phyloP scores from a whole-genome alignment of 2,329 filamentous ascomycete genomes.

The Phaeosphaeriaceae sp. region DNA sequence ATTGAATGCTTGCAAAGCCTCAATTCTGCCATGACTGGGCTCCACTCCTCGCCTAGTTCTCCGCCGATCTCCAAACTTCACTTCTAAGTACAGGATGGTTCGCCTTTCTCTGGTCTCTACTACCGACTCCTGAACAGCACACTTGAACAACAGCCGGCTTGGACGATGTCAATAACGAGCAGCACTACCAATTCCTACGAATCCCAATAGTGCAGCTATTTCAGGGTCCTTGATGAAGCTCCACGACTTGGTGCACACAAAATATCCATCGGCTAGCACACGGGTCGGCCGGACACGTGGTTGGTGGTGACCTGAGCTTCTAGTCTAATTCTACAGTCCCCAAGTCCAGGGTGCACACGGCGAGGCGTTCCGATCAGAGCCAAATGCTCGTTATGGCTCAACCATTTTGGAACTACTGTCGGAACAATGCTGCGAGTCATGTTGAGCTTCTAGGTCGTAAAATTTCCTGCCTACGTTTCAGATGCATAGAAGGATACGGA shows the following conservation, averaged over 20 bases:
- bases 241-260: slow-evolving; percentile 20
- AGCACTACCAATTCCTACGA: slow-evolving; percentile 20
- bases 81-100: slow-evolving; percentile 5
- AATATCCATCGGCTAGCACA: slow-evolving; percentile 26
- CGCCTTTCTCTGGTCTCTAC: slow-evolving; percentile 14
- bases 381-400: no score
- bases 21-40: no score
- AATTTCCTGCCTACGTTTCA: no score
- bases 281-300: slow-evolving; percentile 26
- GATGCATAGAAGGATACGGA: no score
- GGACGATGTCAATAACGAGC: slow-evolving; percentile 9
- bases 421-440: no score
- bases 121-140: no score
- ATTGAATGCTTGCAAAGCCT: background rate
- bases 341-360: slow-evolving; percentile 4
- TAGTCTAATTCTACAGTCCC: slow-evolving; percentile 19
- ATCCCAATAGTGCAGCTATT: slow-evolving; percentile 26
- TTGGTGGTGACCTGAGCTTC: slow-evolving; percentile 14
- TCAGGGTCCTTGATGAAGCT: slow-evolving; percentile 27
- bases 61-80: slow-evolving; percentile 23
- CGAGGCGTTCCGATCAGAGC: slow-evolving; percentile 17
- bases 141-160: slow-evolving; percentile 16
- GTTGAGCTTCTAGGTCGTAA: no score
- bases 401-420: no score
- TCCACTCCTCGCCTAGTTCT: no score